Conservation (phyloP, 176 grass and related monocot genomes). For the sorghum (Sorghum bicolor) region Sorghum_bicolor_NCBIv3 NC_012875.2:54673501-54674000, state of each 20-base stretch:
- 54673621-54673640: not conserved
- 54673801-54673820: not conserved
- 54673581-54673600: not conserved
- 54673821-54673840: not conserved
- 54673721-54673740: too few species aligned
- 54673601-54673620: slow-evolving; percentile 1
- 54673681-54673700: slow-evolving; percentile 38
- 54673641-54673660: not conserved
- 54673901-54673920: slow-evolving; percentile 8
- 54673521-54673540: too few species aligned
- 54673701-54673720: slow-evolving; percentile 22
- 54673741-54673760: not conserved
- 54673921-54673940: slow-evolving; percentile 25
- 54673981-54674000: not conserved
- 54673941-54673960: not conserved
- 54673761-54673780: too few species aligned
- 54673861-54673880: not conserved
- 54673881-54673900: not conserved
- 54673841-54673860: not conserved
- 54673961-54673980: slow-evolving; percentile 10
- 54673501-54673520: not conserved
- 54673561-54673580: too few species aligned
- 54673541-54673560: too few species aligned
- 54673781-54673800: not conserved
- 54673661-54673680: slow-evolving; percentile 32